Evolutionary conservation across 1,139 yeast genomes (phyloP).

Genomic region (Suhomyces coccinellae): DNA sequence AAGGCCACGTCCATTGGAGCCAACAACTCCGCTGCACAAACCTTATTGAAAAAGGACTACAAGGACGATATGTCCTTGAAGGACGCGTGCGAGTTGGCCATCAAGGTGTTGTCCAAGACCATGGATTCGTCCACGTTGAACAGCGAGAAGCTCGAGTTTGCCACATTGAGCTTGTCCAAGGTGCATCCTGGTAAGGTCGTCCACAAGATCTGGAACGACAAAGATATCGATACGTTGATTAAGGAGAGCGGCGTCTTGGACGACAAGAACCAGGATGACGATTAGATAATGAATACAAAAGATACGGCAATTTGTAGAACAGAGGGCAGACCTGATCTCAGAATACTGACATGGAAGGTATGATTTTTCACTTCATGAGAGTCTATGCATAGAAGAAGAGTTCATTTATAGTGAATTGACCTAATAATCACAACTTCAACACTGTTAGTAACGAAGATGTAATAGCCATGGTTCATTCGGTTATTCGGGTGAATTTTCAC

Average conservation of each 20-base stretch:
- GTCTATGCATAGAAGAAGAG: too few relatives aligned
- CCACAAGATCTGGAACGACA: conserved; percentile 77
- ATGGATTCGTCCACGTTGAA: conserved; percentile 87
- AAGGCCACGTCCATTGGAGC: conserved; percentile 97
- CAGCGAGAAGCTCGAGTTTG: conserved; percentile 86
- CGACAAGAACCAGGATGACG: conserved; percentile 31
- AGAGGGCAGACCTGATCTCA: too few relatives aligned
- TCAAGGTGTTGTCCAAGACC: conserved; percentile 90
- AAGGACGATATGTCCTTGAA: conserved; percentile 75
- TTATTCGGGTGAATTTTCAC: too few relatives aligned
- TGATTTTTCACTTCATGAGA: too few relatives aligned
- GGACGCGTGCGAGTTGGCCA: conserved; percentile 84
- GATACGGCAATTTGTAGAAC: too few relatives aligned
- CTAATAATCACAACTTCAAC: too few relatives aligned
- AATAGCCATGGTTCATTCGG: too few relatives aligned
- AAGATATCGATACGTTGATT: conserved; percentile 73
- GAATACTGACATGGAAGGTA: too few relatives aligned
- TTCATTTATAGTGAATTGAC: too few relatives aligned
- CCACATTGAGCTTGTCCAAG: conserved; percentile 61
- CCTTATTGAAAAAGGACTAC: conserved; percentile 91
- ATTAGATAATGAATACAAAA: conserved; percentile 2
- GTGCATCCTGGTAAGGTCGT: conserved; percentile 51
- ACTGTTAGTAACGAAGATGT: too few relatives aligned
- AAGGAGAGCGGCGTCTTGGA: conserved; percentile 70
- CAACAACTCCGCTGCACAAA: conserved; percentile 93